These are phyloP conservation scores for Lizonia empirigonia DNA, from an alignment of 2,329 filamentous ascomycete genomes.

Conservation along the genomic window DNA sequence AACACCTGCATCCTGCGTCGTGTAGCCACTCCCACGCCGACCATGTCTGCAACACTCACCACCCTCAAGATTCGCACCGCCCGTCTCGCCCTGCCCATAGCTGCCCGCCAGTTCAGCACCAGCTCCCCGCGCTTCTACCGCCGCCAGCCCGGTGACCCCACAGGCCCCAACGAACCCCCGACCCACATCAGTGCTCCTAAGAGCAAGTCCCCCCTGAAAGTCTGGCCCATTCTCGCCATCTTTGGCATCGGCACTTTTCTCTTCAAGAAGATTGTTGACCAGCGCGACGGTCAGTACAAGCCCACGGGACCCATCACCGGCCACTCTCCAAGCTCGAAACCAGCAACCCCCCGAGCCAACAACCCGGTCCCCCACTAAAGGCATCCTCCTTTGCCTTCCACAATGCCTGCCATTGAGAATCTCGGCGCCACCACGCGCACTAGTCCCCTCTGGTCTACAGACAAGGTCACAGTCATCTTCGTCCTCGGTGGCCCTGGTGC, in stretches of 20 bases:
- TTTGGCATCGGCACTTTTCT: slow-evolving; percentile 53
- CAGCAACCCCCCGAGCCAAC: slow-evolving; percentile 20
- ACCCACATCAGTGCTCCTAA: slow-evolving; percentile 39
- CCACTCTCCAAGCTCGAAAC: slow-evolving; percentile 39
- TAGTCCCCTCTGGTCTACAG: slow-evolving; percentile 73
- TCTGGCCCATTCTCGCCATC: slow-evolving; percentile 55
- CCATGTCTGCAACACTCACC: slow-evolving; percentile 38
- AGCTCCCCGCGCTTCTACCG: slow-evolving; percentile 33
- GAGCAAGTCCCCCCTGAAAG: slow-evolving; percentile 49
- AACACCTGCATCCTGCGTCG: slow-evolving; percentile 29
- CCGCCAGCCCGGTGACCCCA: slow-evolving; percentile 44
- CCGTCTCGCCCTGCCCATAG: slow-evolving; percentile 14
- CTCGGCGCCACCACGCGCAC: slow-evolving; percentile 54
- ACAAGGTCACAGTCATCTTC: slow-evolving; percentile 89
- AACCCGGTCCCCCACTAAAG: slow-evolving; percentile 36
- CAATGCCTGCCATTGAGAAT: slow-evolving; percentile 49
- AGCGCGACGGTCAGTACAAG: slow-evolving; percentile 48
- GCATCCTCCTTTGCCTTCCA: slow-evolving; percentile 13
- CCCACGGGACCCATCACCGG: slow-evolving; percentile 37
- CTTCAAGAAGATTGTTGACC: slow-evolving; percentile 55
- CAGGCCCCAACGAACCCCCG: slow-evolving; percentile 48
- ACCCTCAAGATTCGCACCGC: slow-evolving; percentile 20
- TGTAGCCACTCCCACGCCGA: slow-evolving; percentile 34
- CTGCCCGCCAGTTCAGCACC: slow-evolving; percentile 34
- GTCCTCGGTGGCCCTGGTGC: slow-evolving; percentile 94